Percentiles rank a stretch among this genome's conserved stretches.
Evolutionary conservation across 306 rosid species (phyloP).

Genomic region (Begonia fuchsioides): DNA sequence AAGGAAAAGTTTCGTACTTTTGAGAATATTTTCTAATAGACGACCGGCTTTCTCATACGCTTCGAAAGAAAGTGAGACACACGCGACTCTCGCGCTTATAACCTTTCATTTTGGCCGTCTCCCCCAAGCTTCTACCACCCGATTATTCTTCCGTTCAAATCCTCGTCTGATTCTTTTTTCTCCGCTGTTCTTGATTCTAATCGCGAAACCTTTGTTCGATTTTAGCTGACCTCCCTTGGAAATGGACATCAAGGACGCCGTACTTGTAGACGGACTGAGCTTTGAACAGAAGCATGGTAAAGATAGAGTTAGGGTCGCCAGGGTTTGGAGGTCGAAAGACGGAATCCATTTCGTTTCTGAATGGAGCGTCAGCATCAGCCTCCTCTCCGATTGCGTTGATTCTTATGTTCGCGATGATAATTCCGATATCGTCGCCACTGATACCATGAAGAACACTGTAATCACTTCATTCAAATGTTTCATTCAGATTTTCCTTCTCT

Average conservation of each 20-base stretch:
- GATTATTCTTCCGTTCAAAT: too few species aligned
- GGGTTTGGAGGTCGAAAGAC: conserved; percentile 41
- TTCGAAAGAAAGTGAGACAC: too few species aligned
- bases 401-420: conserved; percentile 61
- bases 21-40: too few species aligned
- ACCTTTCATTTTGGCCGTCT: too few species aligned
- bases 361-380: conserved; percentile 69
- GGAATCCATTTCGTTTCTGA: conserved; percentile 64
- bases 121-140: too few species aligned
- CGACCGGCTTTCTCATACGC: too few species aligned
- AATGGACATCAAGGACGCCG: conserved; percentile 26
- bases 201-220: background rate
- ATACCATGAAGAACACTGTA: conserved; percentile 89
- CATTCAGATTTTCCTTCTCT: background rate
- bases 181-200: too few species aligned
- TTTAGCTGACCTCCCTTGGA: background rate
- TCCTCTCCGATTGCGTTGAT: conserved; percentile 60
- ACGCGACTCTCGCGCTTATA: too few species aligned
- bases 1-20: too few species aligned
- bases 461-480: background rate
- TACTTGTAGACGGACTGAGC: conserved; percentile 30
- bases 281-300: conserved; percentile 78
- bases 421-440: conserved; percentile 85
- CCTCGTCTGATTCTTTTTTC: too few species aligned
- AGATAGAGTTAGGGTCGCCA: conserved; percentile 57